Percentiles rank a stretch among this genome's conserved stretches.
Conservation (phyloP, 345 rosid species). For the Passiflora organensis region DNA sequence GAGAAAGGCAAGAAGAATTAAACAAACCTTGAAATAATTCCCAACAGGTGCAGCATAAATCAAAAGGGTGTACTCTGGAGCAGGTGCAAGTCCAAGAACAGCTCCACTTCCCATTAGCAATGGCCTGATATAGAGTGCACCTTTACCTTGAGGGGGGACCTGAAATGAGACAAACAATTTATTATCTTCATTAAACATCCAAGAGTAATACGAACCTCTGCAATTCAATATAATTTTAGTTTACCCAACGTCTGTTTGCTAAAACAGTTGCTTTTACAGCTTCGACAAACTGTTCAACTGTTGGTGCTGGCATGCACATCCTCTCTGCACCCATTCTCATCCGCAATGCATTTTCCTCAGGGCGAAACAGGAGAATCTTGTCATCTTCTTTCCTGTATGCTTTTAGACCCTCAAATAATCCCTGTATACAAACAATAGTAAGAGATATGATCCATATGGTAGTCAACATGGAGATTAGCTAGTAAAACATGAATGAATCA, state of each 20-base stretch:
- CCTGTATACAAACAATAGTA: slow-evolving; percentile 31
- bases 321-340: slow-evolving; percentile 87
- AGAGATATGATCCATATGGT: neutral
- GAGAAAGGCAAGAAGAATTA: slow-evolving; percentile 19
- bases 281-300: slow-evolving; percentile 75
- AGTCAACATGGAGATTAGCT: too few relatives aligned
- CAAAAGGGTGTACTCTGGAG: slow-evolving; percentile 48
- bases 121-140: slow-evolving; percentile 60
- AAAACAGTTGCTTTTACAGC: slow-evolving; percentile 77
- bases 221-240: neutral
- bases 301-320: slow-evolving; percentile 95
- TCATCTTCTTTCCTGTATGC: slow-evolving; percentile 80
- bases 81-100: slow-evolving; percentile 42
- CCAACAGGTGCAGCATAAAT: slow-evolving; percentile 52
- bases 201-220: neutral
- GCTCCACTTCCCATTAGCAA: slow-evolving; percentile 53
- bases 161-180: slow-evolving; percentile 4
- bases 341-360: slow-evolving; percentile 80
- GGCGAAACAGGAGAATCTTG: slow-evolving; percentile 72
- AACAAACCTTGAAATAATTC: slow-evolving; percentile 35
- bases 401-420: slow-evolving; percentile 90
- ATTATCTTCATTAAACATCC: slow-evolving; percentile 5
- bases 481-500: too few relatives aligned
- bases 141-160: slow-evolving; percentile 67
- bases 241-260: slow-evolving; percentile 97